These are phyloP conservation scores for Aschersonia sp. DNA, from an alignment of 2,329 filamentous ascomycete species.

Conservation along the genomic window DNA sequence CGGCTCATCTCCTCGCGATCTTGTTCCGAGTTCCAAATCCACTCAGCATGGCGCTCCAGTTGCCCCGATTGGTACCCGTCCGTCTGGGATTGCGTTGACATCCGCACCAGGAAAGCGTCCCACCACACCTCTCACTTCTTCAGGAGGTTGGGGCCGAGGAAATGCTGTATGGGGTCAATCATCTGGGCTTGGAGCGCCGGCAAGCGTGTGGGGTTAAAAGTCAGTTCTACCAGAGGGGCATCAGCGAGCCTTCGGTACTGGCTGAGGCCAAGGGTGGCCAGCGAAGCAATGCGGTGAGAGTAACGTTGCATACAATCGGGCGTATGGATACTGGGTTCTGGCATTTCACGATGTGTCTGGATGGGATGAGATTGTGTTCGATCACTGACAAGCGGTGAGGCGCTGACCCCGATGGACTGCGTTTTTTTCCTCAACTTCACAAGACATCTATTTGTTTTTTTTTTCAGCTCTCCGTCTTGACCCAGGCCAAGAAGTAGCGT, in stretches of 20 bases:
- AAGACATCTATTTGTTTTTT: not conserved
- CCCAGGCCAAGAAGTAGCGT: not conserved
- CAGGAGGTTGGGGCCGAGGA: conserved; percentile 67
- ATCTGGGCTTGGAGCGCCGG: conserved; percentile 70
- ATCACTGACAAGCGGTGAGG: not conserved
- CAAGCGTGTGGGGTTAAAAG: conserved; percentile 79
- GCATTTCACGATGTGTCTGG: not conserved
- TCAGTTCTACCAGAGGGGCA: too few relatives aligned
- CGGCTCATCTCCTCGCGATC: conserved; percentile 61
- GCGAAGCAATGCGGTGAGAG: too few relatives aligned
- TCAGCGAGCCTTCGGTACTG: too few relatives aligned
- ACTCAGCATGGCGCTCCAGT: conserved; percentile 49
- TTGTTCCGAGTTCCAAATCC: conserved; percentile 37
- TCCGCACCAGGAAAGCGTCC: conserved; percentile 55
- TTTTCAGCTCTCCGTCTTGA: not conserved
- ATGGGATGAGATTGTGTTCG: not conserved
- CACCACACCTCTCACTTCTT: conserved; percentile 85
- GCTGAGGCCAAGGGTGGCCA: too few relatives aligned
- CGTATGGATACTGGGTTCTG: not conserved
- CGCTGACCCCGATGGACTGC: too few relatives aligned
- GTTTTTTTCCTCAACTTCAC: not conserved
- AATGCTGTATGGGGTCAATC: conserved; percentile 77
- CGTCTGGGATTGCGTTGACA: conserved; percentile 41
- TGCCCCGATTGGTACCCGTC: conserved; percentile 87
- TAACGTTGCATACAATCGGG: not conserved